Conservation (phyloP, 805 yeast species). For the Sugiyamaella qingdaonensis region DNA sequence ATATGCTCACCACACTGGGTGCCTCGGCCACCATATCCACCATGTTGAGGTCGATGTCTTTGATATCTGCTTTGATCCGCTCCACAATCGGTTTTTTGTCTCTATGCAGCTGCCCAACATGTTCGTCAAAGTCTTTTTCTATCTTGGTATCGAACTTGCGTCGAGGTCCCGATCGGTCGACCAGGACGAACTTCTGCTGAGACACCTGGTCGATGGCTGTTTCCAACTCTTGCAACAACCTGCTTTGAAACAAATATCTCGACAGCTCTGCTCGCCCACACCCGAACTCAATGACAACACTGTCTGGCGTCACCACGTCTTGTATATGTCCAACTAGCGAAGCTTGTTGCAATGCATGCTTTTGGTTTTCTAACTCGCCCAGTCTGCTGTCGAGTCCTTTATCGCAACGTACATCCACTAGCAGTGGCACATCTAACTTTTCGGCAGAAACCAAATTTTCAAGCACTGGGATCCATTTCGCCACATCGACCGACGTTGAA, state of each 20-base stretch:
- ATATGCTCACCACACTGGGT: slow-evolving; percentile 47
- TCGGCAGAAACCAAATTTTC: slow-evolving; percentile 8
- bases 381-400: slow-evolving; percentile 43
- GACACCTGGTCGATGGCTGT: not conserved
- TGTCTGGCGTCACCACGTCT: slow-evolving; percentile 35
- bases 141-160: slow-evolving; percentile 76
- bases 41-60: slow-evolving; percentile 57
- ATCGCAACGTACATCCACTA: slow-evolving; percentile 20
- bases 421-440: slow-evolving; percentile 11
- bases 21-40: slow-evolving; percentile 30
- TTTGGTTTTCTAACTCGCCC: slow-evolving; percentile 50
- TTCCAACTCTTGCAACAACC: slow-evolving; percentile 24
- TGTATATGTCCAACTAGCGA: slow-evolving; percentile 69
- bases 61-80: slow-evolving; percentile 71
- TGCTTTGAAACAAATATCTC: slow-evolving; percentile 46
- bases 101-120: slow-evolving; percentile 7
- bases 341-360: slow-evolving; percentile 80
- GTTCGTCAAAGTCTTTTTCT: slow-evolving; percentile 42
- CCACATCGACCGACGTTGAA: slow-evolving; percentile 17
- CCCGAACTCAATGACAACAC: slow-evolving; percentile 68
- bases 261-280: slow-evolving; percentile 87
- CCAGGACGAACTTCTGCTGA: slow-evolving; percentile 43
- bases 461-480: slow-evolving; percentile 31
- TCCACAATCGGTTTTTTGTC: slow-evolving; percentile 29
- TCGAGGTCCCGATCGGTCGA: slow-evolving; percentile 75